Conservation (phyloP, 1,284 basidiomycete genomes). For the Cutaneotrichosporon curvatum region DNA sequence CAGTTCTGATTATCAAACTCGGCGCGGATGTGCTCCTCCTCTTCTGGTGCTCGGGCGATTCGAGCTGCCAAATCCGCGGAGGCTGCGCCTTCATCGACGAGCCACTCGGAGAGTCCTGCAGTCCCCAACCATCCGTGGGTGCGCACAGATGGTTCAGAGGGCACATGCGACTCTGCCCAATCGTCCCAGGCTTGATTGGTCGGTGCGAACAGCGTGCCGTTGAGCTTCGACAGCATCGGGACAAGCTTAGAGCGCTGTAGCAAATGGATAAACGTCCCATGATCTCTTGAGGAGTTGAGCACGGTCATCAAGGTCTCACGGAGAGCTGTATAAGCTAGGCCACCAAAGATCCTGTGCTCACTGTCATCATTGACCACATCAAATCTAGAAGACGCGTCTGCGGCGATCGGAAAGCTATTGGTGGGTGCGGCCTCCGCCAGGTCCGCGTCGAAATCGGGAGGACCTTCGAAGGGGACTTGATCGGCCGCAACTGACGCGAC, state of each 20-base stretch:
- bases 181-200: slow-evolving; percentile 76
- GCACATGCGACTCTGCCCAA: slow-evolving; percentile 36
- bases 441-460: no score
- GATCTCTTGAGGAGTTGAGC: slow-evolving; percentile 68
- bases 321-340: not conserved
- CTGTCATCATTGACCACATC: not conserved
- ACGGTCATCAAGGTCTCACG: slow-evolving; percentile 61
- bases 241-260: slow-evolving; percentile 82
- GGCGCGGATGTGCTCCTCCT: slow-evolving; percentile 9
- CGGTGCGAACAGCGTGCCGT: slow-evolving; percentile 84
- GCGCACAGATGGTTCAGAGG: slow-evolving; percentile 6
- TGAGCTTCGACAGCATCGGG: slow-evolving; percentile 81
- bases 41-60: slow-evolving; percentile 27
- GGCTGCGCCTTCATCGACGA: slow-evolving; percentile 2
- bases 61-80: not conserved
- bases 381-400: no score
- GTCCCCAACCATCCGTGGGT: slow-evolving; percentile 28
- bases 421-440: no score
- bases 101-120: slow-evolving; percentile 31
- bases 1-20: slow-evolving; percentile 63
- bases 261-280: slow-evolving; percentile 67
- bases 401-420: no score
- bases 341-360: no score
- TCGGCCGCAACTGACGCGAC: not conserved
- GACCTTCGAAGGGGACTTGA: not conserved